Evolutionary conservation across 805 yeast genomes (phyloP).

Genomic region (Yarrowia divulgata): DNA sequence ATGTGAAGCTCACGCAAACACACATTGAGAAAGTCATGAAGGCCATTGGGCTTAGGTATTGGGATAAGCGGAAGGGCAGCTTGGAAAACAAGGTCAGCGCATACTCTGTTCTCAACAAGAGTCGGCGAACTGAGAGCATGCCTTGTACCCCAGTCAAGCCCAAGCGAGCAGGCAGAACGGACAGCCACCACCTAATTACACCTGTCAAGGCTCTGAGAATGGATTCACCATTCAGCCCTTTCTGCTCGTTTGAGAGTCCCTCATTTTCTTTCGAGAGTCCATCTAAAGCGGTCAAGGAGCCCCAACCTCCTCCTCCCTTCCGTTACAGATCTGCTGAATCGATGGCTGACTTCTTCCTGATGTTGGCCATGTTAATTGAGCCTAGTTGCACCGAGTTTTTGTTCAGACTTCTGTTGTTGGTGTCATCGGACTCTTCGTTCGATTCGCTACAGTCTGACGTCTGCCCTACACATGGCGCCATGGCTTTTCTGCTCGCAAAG

Average conservation of each 20-base stretch:
- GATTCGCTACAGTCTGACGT: constrained; percentile 10
- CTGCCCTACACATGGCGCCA: neutral
- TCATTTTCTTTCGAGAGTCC: neutral
- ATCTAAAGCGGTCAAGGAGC: neutral
- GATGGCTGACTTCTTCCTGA: constrained; percentile 7
- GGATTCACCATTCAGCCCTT: neutral
- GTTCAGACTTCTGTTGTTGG: constrained; percentile 5
- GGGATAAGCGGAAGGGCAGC: constrained; percentile 20
- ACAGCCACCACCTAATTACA: neutral
- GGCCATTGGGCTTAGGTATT: constrained; percentile 15
- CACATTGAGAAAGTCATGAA: neutral
- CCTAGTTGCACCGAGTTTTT: constrained; percentile 2
- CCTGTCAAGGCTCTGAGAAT: neutral
- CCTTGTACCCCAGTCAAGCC: constrained; percentile 6
- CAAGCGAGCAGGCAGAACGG: neutral
- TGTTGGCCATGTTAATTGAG: neutral
- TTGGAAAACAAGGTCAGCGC: constrained; percentile 8
- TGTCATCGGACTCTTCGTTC: constrained; percentile 13
- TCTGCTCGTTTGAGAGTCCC: neutral
- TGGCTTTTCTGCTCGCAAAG: neutral
- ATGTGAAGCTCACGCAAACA: neutral
- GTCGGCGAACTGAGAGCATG: neutral
- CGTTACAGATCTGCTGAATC: constrained; percentile 4
- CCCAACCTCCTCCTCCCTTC: constrained; percentile 13
- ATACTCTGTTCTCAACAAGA: constrained; percentile 17